phyloP scores from a whole-genome alignment of 768 basidiomycete genomes.

The Kwoniella botswanensis region DNA sequence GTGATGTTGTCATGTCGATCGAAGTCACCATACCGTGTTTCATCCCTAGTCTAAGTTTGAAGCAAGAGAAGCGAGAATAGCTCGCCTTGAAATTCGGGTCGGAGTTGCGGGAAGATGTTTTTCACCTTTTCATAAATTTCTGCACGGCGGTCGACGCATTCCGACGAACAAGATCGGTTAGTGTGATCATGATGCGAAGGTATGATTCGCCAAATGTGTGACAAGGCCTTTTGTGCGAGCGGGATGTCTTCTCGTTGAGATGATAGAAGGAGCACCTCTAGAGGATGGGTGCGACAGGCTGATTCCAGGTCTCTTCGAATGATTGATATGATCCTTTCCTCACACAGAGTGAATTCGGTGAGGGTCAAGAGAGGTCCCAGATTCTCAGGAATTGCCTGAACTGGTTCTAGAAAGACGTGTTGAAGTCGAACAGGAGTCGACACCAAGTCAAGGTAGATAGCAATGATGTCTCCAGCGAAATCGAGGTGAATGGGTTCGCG shows the following conservation, averaged over 20 bases:
- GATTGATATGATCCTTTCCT: not conserved
- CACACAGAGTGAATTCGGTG: not conserved
- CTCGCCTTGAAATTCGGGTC: not conserved
- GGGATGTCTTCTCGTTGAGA: not conserved
- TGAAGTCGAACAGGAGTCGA: not conserved
- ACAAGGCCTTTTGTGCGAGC: no score
- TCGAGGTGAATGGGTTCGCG: constrained; percentile 1
- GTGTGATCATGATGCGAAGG: no score
- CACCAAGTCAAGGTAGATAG: not conserved
- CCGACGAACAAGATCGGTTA: not conserved
- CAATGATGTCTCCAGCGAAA: not conserved
- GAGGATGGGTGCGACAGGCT: no score
- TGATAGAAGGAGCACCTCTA: not conserved
- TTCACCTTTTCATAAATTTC: not conserved
- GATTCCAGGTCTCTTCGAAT: no score
- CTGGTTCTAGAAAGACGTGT: not conserved
- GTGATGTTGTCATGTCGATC: no score
- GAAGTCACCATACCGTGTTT: no score
- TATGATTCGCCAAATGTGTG: no score
- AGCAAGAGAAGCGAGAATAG: not conserved
- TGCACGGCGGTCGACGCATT: not conserved
- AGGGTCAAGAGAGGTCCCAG: not conserved
- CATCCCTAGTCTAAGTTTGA: no score
- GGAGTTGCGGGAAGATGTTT: not conserved
- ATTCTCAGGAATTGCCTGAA: no score